Evolutionary conservation across 1,284 basidiomycete genomes (phyloP), one percentile per base, ranked within the genome.

Genomic region (Wolfiporia cocos): DNA sequence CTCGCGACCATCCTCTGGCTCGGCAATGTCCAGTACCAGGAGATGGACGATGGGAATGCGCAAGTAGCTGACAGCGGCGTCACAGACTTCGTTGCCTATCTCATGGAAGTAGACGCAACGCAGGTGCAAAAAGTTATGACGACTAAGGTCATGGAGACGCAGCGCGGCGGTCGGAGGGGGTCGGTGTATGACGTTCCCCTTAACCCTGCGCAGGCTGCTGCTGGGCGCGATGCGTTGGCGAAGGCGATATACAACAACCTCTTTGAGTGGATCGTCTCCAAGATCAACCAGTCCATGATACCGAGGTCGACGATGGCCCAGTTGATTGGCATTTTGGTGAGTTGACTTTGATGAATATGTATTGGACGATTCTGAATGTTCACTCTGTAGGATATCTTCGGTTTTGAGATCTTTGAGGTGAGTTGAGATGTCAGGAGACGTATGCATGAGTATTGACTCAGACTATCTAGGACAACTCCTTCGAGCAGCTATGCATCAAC

Each of bases 401-500:
- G 94, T 6, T 98, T 98, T 58, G 94, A 99, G 63, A 99, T 99
- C 59, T 98, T 98, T 62, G 86, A 93, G 69, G 86, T 84, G 52
- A 31, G 58, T 17, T 26, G 12, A 9, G 9, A n/a, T 26, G 20
- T 24, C n/a, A 4, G 20, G 23, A 15, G 17, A 17, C 33, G 19
- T 14, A n/a, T 6, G 18, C 24, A 20, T 5, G 40, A 17, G 41
- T 44, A 5, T 45, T 36, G 14, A 20, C 30, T 24, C 4, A 34
- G 34, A 28, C 18, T 37, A 39, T 35, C 26, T 58, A 92, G 83
- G 89, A 97, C 65, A 99, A 99, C 68, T 96, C 92, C 5, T 98
- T 98, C 61, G 95, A 98, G 61, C 93, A 99, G 67, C 80, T 99
- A 17, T 99, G 96, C 71, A 99, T 99, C 77, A 99, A 99, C 72